Evolutionary conservation across 148 eudicot genomes (phyloP).

Genomic region (Persicaria maculosa): DNA sequence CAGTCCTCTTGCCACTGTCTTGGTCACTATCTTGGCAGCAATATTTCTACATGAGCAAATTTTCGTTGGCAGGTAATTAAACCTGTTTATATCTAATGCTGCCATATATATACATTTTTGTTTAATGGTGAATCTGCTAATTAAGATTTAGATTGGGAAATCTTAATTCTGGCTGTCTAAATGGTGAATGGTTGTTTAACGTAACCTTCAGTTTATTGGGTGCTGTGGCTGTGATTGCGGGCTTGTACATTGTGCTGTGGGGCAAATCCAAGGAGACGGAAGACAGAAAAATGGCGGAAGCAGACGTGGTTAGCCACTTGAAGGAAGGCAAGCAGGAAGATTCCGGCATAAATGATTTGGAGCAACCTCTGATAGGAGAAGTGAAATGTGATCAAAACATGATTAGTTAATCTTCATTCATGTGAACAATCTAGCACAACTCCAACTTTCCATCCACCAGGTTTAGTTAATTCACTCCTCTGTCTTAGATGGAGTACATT

Average conservation of each 20-base stretch:
- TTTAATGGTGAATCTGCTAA: background rate
- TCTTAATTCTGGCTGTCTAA: background rate
- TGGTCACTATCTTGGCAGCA: constrained; percentile 46
- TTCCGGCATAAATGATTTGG: constrained; percentile 15
- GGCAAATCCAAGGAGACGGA: constrained; percentile 39
- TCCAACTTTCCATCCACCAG: no score
- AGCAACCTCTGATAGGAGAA: constrained; percentile 21
- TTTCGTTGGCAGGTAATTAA: constrained; percentile 50
- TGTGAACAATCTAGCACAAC: no score
- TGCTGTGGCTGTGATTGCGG: constrained; percentile 39
- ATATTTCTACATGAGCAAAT: constrained; percentile 49
- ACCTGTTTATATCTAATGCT: background rate
- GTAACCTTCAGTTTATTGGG: constrained; percentile 42
- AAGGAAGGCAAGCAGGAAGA: constrained; percentile 2
- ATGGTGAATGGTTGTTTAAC: background rate
- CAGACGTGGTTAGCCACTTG: background rate
- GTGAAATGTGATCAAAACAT: no score
- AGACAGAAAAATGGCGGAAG: constrained; percentile 2
- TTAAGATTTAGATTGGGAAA: background rate
- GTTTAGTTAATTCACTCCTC: no score
- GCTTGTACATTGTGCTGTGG: constrained; percentile 66
- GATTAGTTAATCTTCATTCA: no score
- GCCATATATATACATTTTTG: background rate
- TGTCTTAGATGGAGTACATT: no score
- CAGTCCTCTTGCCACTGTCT: constrained; percentile 56